Evolutionary conservation across 768 basidiomycete genomes (phyloP), one percentile per base, ranked within the genome.

Genomic region (Leccinum disarticulatum): DNA sequence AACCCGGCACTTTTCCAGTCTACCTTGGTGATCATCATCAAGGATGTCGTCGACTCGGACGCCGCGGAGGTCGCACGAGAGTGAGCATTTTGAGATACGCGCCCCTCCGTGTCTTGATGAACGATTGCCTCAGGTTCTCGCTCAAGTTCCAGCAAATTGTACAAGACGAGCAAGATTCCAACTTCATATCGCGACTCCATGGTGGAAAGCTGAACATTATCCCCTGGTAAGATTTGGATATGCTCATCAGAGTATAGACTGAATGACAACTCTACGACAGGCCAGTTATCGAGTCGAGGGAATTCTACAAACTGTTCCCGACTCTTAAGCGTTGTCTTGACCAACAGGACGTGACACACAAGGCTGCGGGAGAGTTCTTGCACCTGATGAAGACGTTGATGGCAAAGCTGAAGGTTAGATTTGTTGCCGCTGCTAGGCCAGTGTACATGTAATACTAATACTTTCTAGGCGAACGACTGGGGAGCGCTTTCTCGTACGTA

Each of bases 1-100:
- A 87, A 87, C 65, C 85, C 84, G 0, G 75, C 74, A 14, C 75
- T 87, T 22, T 87, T 87, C 71, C 81, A 78, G 58, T 86, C 84
- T 0, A 83, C 78, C 0, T 74, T 87, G 13, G 78, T 79, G 7
- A 86, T 87, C 61, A 85, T 87, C 53, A 86, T 87, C 68, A 87
- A 87, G 81, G 86, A 87, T 52, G 86, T 87, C 11, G 77, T 84
- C 5, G 86, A 87, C 52, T 79, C 82, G 0, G 86, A 87, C 64
- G 83, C 80, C 64, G 68, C 67, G 0, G 86, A 87, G 54, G 85
- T 87, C 35, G 80, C 78, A 7, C 72, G 78, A 65, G 85, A 87
- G 85, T 86, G 62, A 63, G 82, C 43, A 2, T 8, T 22, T 27
- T 51, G 14, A 30, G 17, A 56, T 35, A 50, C 35, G 0, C 1